Percentiles rank a stretch among this genome's conserved stretches.
These are phyloP conservation scores for Acmispon strigosus DNA, from an alignment of 306 rosid species.

Conservation along the genomic window DNA sequence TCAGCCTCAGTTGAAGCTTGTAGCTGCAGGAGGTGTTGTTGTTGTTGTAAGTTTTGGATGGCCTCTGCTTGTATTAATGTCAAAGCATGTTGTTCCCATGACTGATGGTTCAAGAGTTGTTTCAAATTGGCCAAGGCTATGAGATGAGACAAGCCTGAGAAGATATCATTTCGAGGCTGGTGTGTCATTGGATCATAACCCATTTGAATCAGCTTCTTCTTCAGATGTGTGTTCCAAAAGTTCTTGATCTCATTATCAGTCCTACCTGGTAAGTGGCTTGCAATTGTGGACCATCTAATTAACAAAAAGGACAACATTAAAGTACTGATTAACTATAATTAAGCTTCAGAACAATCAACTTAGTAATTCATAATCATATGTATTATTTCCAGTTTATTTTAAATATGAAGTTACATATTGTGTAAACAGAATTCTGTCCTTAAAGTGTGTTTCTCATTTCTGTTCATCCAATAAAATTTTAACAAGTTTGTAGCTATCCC, in stretches of 20 bases:
- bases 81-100: conserved; percentile 44
- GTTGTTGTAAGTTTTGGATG: conserved; percentile 45
- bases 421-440: no score
- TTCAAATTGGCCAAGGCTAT: conserved; percentile 62
- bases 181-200: conserved; percentile 36
- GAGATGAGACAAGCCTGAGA: conserved; percentile 58
- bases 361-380: no score
- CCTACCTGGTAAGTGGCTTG: conserved; percentile 26
- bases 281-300: conserved; percentile 32
- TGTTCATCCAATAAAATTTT: no score
- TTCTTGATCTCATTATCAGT: conserved; percentile 34
- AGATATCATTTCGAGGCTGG: conserved; percentile 48
- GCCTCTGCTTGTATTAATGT: conserved; percentile 56
- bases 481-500: no score
- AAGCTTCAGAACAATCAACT: no score
- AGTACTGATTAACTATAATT: neutral
- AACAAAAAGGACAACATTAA: neutral
- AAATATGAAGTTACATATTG: no score
- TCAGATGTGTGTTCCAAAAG: conserved; percentile 32
- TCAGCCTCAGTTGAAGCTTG: conserved; percentile 9
- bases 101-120: conserved; percentile 34
- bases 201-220: conserved; percentile 35
- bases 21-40: conserved; percentile 43
- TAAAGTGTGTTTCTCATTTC: no score
- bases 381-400: no score